phyloP scores from a whole-genome alignment of 139 green algal species.

The Diplosphaera chodatii region DNA sequence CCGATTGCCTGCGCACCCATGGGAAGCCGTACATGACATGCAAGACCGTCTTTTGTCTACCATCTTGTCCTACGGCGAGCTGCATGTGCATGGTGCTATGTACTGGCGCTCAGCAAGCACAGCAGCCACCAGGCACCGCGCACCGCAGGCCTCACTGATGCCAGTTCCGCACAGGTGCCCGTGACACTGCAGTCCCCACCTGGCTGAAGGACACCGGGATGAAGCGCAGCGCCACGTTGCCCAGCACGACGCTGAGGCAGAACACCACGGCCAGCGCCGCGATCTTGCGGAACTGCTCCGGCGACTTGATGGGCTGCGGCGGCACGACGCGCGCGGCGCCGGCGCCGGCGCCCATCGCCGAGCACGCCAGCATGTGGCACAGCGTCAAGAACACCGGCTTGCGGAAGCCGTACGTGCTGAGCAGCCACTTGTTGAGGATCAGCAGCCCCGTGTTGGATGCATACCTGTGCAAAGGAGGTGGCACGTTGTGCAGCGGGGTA shows the following conservation, averaged over 20 bases:
- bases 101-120: too few species aligned
- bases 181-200: too few species aligned
- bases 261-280: slow-evolving; percentile 75
- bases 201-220: slow-evolving; percentile 89
- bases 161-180: too few species aligned
- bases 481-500: too few species aligned
- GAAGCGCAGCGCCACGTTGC: slow-evolving; percentile 79
- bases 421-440: slow-evolving; percentile 92
- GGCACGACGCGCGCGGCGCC: slow-evolving; percentile 42
- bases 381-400: slow-evolving; percentile 88
- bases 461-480: slow-evolving; percentile 81
- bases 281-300: slow-evolving; percentile 73
- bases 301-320: slow-evolving; percentile 54
- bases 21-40: too few species aligned
- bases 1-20: slow-evolving; percentile 91
- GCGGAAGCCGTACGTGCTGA: slow-evolving; percentile 70
- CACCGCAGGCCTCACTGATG: too few species aligned
- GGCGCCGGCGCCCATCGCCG: slow-evolving; percentile 43
- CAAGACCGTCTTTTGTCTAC: too few species aligned
- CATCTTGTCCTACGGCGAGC: too few species aligned
- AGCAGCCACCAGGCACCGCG: too few species aligned
- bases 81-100: too few species aligned
- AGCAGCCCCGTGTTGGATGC: slow-evolving; percentile 86
- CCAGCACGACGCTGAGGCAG: slow-evolving; percentile 79
- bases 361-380: slow-evolving; percentile 87